Evolutionary conservation across 768 basidiomycete genomes (phyloP).

Genomic region (Pleurotus platypus): DNA sequence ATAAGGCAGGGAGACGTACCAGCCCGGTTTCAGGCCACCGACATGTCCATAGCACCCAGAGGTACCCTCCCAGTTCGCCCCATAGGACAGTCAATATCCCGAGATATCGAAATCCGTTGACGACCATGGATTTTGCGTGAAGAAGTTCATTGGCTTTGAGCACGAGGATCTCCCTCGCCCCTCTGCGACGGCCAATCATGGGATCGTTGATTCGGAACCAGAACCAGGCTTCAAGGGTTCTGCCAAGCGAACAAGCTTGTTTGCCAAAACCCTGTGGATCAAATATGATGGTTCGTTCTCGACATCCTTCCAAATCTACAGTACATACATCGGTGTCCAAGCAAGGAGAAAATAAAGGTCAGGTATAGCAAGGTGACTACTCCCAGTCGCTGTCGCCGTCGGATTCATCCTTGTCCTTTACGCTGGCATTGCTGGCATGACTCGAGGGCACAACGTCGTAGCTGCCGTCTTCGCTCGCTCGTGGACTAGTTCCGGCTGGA

Average conservation of each 20-base stretch:
- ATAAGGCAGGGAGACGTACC: slow-evolving; percentile 16
- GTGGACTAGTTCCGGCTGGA: slow-evolving; percentile 36
- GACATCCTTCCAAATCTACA: not conserved
- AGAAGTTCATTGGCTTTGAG: not conserved
- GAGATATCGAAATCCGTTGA: slow-evolving; percentile 42
- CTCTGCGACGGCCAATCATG: slow-evolving; percentile 1
- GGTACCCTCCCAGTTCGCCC: slow-evolving; percentile 62
- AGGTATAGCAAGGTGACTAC: slow-evolving; percentile 22
- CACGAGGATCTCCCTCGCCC: not conserved
- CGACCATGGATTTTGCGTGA: slow-evolving; percentile 23
- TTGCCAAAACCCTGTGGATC: not conserved
- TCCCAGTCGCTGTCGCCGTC: slow-evolving; percentile 68
- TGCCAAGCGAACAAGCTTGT: not conserved
- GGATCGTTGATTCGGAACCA: not conserved
- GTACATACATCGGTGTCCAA: not conserved
- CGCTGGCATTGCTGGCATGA: slow-evolving; percentile 42
- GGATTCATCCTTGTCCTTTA: slow-evolving; percentile 26
- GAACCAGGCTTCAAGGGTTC: not conserved
- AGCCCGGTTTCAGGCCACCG: slow-evolving; percentile 49
- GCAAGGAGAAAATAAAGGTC: not conserved
- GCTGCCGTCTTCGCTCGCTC: slow-evolving; percentile 62
- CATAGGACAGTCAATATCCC: slow-evolving; percentile 60
- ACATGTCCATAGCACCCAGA: slow-evolving; percentile 55
- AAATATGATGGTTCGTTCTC: not conserved
- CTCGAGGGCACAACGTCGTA: slow-evolving; percentile 65